Conservation (phyloP, 1,139 yeast genomes). For the Saccharomyces hybrid region DNA sequence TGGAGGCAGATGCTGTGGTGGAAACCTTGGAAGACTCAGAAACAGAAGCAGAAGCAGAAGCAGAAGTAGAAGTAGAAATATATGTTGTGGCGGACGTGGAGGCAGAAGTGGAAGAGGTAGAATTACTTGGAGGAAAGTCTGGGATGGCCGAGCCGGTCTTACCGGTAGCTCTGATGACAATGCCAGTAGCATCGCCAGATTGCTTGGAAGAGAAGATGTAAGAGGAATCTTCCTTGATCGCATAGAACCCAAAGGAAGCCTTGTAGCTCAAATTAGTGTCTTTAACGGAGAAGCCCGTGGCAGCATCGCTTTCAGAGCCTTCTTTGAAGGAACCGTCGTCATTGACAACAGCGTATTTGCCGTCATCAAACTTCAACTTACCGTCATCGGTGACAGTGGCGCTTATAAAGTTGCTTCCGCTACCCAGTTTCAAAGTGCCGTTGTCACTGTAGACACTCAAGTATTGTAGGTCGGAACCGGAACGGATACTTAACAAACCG, state of each 20-base stretch:
- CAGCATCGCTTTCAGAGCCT: slow-evolving; percentile 18
- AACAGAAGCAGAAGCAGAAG: no score
- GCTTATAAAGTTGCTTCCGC: slow-evolving; percentile 5
- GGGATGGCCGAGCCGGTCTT: slow-evolving; percentile 10
- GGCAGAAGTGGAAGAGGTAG: neutral
- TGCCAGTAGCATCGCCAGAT: slow-evolving; percentile 10
- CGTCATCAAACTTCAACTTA: slow-evolving; percentile 24
- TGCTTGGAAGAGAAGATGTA: slow-evolving; percentile 14
- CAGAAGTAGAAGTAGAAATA: slow-evolving; percentile 1
- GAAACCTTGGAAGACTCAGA: neutral
- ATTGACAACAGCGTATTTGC: slow-evolving; percentile 23
- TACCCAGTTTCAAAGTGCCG: slow-evolving; percentile 14
- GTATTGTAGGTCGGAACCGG: slow-evolving; percentile 31
- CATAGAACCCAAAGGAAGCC: slow-evolving; percentile 22
- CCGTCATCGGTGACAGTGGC: slow-evolving; percentile 30
- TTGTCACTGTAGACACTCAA: slow-evolving; percentile 13
- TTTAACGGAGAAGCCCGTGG: slow-evolving; percentile 26
- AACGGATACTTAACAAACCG: slow-evolving; percentile 28
- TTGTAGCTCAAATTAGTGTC: slow-evolving; percentile 24
- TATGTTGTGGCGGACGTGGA: neutral
- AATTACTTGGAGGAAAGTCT: slow-evolving; percentile 13
- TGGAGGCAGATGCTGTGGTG: neutral
- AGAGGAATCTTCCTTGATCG: slow-evolving; percentile 10
- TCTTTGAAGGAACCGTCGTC: slow-evolving; percentile 15
- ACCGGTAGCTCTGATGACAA: slow-evolving; percentile 14